Evolutionary conservation across 805 yeast species (phyloP), one percentile per base, ranked within the genome.

Genomic region (Cyberlindnera subsufficiens): DNA sequence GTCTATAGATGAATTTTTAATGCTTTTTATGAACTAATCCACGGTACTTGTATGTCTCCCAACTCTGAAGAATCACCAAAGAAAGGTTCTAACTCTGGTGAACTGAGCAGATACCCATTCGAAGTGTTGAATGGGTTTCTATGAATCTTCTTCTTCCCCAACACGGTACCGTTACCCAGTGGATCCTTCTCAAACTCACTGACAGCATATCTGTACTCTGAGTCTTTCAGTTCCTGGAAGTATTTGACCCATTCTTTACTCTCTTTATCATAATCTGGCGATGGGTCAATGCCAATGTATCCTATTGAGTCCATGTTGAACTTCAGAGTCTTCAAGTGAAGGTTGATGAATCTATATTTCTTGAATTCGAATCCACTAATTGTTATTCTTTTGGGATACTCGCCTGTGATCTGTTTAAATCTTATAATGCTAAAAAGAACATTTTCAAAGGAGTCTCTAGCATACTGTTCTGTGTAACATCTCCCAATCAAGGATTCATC

Each of bases 391-490:
- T 51, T 35, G 0, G 95, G 95, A 47, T 72, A 81, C 1, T 8
- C 18, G 0, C 69, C 65, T 4, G 64, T 57, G 2, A 70, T 45
- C 49, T 80, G 78, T 27, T 71, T 58, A 55, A 70, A 85, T 40
- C 78, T 63, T 30, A 74, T 67, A 2, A 82, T 50, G 49, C 83
- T 77, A 58, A 77, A 84, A 3, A 84, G 46, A 6, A 86, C 74
- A 59, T 86, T 86, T 55, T 86, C 95, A 56, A 82, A 82, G 1
- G 93, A 84, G 59, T 86, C 95, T 32, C 87, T 64, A 0, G 95
- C 88, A 57, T 60, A 82, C 51, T 83, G 90, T 54, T 86, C 96
- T 1, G 79, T 63, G 6, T 67, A 46, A 0, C 82, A 60, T 22
- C 56, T 50, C 5, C 42, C 32, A 17, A 17, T 56, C 30, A n/a